These are phyloP conservation scores for Sordariomycetes sp. DNA, from an alignment of 2,329 filamentous ascomycete genomes.

Conservation along the genomic window DNA sequence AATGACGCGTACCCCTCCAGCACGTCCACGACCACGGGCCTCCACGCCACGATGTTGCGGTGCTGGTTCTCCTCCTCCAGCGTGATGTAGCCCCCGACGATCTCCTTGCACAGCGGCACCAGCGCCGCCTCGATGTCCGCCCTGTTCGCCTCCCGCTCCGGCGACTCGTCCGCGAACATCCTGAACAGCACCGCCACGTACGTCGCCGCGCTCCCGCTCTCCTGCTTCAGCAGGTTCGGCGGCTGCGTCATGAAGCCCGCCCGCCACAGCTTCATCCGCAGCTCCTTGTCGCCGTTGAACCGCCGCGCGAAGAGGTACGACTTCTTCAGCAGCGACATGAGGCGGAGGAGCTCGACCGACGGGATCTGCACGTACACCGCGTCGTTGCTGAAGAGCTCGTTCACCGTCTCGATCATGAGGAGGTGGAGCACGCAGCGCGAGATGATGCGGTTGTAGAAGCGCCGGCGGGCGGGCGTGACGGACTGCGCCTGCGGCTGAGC, in stretches of 20 bases:
- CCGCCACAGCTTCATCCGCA: slow-evolving; percentile 87
- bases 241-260: slow-evolving; percentile 99
- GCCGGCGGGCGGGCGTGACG: slow-evolving; percentile 82
- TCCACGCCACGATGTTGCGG: slow-evolving; percentile 92
- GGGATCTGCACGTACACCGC: slow-evolving; percentile 90
- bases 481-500: slow-evolving; percentile 87
- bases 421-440: slow-evolving; percentile 95
- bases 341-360: slow-evolving; percentile 72
- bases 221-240: slow-evolving; percentile 94
- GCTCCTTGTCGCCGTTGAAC: slow-evolving; percentile 96
- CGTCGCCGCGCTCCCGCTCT: slow-evolving; percentile 82
- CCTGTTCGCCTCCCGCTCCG: slow-evolving; percentile 70
- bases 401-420: slow-evolving; percentile 98
- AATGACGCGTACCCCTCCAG: slow-evolving; percentile 87
- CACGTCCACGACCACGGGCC: slow-evolving; percentile 93
- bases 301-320: slow-evolving; percentile 93
- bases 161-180: slow-evolving; percentile 88
- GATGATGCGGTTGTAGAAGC: slow-evolving; percentile 99
- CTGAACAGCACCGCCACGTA: slow-evolving; percentile 93
- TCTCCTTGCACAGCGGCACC: slow-evolving; percentile 90
- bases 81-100: slow-evolving; percentile 72
- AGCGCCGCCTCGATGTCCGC: slow-evolving; percentile 82
- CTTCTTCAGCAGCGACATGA: slow-evolving; percentile 93
- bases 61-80: slow-evolving; percentile 96
- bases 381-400: slow-evolving; percentile 96